Evolutionary conservation across 495 filamentous ascomycete species (phyloP).

Genomic region (Penicillium maclennaniae): DNA sequence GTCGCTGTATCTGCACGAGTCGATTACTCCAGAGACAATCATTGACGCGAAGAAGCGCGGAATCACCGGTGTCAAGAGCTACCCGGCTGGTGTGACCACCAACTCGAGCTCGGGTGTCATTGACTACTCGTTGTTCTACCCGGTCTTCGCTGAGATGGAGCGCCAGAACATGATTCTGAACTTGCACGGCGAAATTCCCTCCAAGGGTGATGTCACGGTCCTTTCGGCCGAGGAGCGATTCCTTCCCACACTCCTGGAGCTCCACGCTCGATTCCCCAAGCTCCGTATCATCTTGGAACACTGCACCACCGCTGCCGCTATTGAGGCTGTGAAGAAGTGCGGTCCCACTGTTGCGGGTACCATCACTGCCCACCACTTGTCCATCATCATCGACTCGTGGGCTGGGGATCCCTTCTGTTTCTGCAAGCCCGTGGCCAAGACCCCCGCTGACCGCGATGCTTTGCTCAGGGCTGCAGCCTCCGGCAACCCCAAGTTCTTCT

Average conservation of each 20-base stretch:
- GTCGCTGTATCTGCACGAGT: slow-evolving; percentile 80
- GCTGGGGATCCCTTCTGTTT: slow-evolving; percentile 74
- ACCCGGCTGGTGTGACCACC: slow-evolving; percentile 68
- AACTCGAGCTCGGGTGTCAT: slow-evolving; percentile 81
- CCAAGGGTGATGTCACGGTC: slow-evolving; percentile 55
- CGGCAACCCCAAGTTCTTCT: slow-evolving; percentile 78
- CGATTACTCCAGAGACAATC: slow-evolving; percentile 75
- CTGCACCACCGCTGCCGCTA: slow-evolving; percentile 77
- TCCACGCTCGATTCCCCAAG: slow-evolving; percentile 73
- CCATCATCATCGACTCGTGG: slow-evolving; percentile 72
- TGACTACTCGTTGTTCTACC: slow-evolving; percentile 65
- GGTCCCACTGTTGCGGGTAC: slow-evolving; percentile 62
- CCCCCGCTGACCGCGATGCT: slow-evolving; percentile 68
- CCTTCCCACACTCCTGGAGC: slow-evolving; percentile 66
- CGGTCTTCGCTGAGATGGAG: slow-evolving; percentile 79
- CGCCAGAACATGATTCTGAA: slow-evolving; percentile 60
- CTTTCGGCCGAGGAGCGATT: slow-evolving; percentile 79
- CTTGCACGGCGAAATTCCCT: slow-evolving; percentile 58
- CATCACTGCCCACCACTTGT: slow-evolving; percentile 78
- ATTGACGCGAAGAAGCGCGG: slow-evolving; percentile 60
- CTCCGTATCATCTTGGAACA: slow-evolving; percentile 76
- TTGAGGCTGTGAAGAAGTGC: slow-evolving; percentile 71
- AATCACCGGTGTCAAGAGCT: slow-evolving; percentile 53
- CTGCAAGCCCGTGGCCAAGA: slow-evolving; percentile 83
- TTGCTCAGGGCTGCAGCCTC: slow-evolving; percentile 64